Base-by-base conservation (phyloP, 2,329 filamentous ascomycete genomes). In the Sporothrix pallida region DNA sequence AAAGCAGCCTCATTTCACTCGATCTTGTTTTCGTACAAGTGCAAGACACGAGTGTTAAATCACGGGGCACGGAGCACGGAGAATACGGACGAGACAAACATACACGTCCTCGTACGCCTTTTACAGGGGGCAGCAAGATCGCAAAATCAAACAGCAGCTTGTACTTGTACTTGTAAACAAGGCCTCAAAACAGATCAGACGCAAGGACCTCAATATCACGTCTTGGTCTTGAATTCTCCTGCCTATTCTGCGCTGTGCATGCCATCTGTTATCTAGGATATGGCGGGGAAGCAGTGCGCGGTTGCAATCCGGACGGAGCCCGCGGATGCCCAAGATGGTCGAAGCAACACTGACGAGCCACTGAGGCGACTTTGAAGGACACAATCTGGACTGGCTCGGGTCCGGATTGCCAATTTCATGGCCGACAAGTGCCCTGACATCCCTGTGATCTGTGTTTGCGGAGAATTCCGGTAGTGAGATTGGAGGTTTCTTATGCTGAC, bases 271-370 rank as follows among this genome's bases (percentile, higher is more conserved):
- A 12, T 20, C 6, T 7, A 20, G 8, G 12, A 13, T 12, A 31
- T 62, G 6, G 58, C 31, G 58, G 58, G 56, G 58, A 62, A 63
- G n/a, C 62, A 67, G 48, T 23, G 62, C 37, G 42, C n/a, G 13
- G 62, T 48, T 67, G 62, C 62, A 48, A 2, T 26, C 44, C 42
- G 62, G 13, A 48, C 62, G 44, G 62, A 67, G 62, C 62, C 60
- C 44, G 62, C 44, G 17, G 42, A 26, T 26, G 44, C 48, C n/a
- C n/a, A 44, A 48, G 17, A 63, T 63, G 31, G 58, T 44, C 15
- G 20, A 17, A 13, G 58, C 31, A 7, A 37, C 31, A 37, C 31
- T 37, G 31, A 37, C 31, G 31, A 37, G 31, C 31, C 31, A 6
- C 31, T 42, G 31, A 44, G 31, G 58, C 13, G 15, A 42, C 31